Base-by-base conservation (phyloP, 2,329 filamentous ascomycete species). In the Aureobasidium mangrovei region DNA sequence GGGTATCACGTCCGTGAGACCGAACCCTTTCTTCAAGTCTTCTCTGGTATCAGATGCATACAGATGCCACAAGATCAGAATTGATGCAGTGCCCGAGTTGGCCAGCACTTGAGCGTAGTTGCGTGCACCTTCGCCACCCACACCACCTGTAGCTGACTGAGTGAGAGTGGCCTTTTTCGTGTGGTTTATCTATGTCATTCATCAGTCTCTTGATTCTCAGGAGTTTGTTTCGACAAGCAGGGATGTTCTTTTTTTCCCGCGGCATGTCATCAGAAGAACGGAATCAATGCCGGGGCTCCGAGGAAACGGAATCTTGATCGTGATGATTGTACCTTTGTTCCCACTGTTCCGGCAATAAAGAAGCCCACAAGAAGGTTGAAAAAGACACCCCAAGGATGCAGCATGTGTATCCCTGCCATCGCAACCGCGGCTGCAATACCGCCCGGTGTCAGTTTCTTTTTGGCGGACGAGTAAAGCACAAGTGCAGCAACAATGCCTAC, bases 361-460 rank as follows among this genome's bases (percentile, higher is more conserved):
- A 97, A 97, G 35, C 90, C 80, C 47, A 80, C 79, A 2, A 97
- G 77, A 8, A 96, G 77, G 29, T 80, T 80, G 71, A 96, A 94
- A n/a, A 89, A 91, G n/a, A 91, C 75, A 57, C 87, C 88, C 85
- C 89, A 96, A 3, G 91, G 91, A 69, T 97, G 91, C n/a, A 91
- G 72, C 12, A 90, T 89, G 69, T 98, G 93, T 8, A 86, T 81
- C 43, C 79, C 69, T 3, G 89, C 91, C 3, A 91, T 95, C 41
- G 85, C 63, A 4, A 77, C 75, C 3, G 91, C 91, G 9, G 81
- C 79, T 36, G 85, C 61, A 61, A 95, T 81, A 57, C 91, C 91
- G 5, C 77, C 72, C 0, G 85, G 81, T 0, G 91, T 97, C 38
- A 98, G 78, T 49, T 69, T 69, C 35, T 65, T 63, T 48, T 63